These are phyloP conservation scores for Arthrobotrys sphaeroides DNA, from an alignment of 2,329 filamentous ascomycete genomes.

Conservation along the genomic window DNA sequence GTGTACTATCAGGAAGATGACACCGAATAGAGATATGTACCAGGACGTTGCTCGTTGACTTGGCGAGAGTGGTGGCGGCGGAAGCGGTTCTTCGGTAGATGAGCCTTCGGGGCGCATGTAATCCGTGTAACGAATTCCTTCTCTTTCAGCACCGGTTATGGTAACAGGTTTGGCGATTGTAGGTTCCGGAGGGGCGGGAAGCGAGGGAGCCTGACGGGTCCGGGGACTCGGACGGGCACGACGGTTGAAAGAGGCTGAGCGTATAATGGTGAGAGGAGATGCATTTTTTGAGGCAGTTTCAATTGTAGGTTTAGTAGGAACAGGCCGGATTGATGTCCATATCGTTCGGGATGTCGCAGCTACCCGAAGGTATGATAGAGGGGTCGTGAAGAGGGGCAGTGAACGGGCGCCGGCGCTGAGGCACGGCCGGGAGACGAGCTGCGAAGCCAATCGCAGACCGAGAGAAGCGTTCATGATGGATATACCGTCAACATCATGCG, in stretches of 20 bases:
- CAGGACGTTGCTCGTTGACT: constrained; percentile 27
- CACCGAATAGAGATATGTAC: constrained; percentile 29
- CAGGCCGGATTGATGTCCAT: constrained; percentile 6
- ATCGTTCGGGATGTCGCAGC: constrained; percentile 4
- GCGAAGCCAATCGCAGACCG: constrained; percentile 48
- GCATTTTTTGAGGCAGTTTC: neutral
- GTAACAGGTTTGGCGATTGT: constrained; percentile 36
- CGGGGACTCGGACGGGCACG: constrained; percentile 23
- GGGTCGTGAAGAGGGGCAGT: constrained; percentile 12
- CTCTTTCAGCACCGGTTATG: constrained; percentile 40
- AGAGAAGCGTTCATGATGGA: constrained; percentile 49
- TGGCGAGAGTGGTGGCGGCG: constrained; percentile 8
- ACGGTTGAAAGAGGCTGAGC: constrained; percentile 27
- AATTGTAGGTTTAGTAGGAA: neutral
- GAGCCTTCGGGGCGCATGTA: constrained; percentile 27
- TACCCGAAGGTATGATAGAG: constrained; percentile 3
- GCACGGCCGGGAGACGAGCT: constrained; percentile 30
- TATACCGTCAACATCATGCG: constrained; percentile 39
- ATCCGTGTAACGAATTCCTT: constrained; percentile 41
- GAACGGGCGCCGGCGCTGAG: neutral
- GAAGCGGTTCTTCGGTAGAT: neutral
- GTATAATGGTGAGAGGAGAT: constrained; percentile 23
- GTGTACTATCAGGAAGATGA: constrained; percentile 22
- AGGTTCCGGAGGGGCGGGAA: constrained; percentile 39
- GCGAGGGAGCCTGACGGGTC: constrained; percentile 16